Conservation (phyloP, 768 basidiomycete genomes). For the Dentipellis sp. region DNA sequence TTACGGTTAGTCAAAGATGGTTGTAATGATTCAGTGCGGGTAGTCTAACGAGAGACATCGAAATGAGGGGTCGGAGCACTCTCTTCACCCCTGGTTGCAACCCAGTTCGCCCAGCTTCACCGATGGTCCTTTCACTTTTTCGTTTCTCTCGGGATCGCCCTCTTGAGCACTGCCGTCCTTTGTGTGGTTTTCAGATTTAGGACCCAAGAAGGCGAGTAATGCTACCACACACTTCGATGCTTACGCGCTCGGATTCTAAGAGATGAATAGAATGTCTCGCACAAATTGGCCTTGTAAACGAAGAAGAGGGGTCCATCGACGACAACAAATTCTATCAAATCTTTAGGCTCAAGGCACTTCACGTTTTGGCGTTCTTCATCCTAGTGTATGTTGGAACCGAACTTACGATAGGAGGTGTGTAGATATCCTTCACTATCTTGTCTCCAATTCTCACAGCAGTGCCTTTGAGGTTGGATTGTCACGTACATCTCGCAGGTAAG, state of each 20-base stretch:
- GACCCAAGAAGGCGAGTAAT: constrained; percentile 21
- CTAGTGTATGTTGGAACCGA: constrained; percentile 43
- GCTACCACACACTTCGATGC: background rate
- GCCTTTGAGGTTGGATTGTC: constrained; percentile 36
- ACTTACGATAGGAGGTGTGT: constrained; percentile 25
- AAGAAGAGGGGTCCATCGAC: background rate
- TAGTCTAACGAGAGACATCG: too few relatives aligned
- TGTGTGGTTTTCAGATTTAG: constrained; percentile 21
- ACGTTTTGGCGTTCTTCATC: constrained; percentile 35
- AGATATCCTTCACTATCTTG: background rate
- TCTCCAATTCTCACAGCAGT: constrained; percentile 14
- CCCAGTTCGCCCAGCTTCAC: constrained; percentile 34
- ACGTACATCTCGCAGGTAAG: constrained; percentile 36
- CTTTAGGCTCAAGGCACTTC: constrained; percentile 25
- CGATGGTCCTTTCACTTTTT: constrained; percentile 24
- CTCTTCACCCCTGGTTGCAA: constrained; percentile 41
- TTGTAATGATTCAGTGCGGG: background rate
- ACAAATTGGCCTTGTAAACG: background rate
- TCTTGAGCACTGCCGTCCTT: constrained; percentile 18
- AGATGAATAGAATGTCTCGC: constrained; percentile 19
- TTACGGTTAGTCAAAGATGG: background rate
- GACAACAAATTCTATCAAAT: constrained; percentile 11
- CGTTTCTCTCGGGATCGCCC: constrained; percentile 5
- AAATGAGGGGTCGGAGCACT: constrained; percentile 35
- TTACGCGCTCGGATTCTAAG: constrained; percentile 21